Evolutionary conservation across 2,329 filamentous ascomycete species (phyloP).

Genomic region (Colletotrichum euphorbiae): DNA sequence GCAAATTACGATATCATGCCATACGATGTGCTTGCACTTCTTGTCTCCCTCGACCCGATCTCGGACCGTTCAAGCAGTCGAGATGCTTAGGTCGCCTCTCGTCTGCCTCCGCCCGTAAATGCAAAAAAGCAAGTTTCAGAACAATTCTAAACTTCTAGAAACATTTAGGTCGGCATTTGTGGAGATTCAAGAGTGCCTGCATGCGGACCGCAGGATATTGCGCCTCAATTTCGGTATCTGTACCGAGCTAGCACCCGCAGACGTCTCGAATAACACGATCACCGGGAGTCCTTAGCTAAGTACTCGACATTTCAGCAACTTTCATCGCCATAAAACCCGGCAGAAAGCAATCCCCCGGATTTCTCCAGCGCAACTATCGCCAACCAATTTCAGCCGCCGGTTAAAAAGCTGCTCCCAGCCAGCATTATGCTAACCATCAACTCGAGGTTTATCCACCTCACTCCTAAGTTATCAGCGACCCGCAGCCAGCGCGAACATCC

Average conservation of each 20-base stretch:
- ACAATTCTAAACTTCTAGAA: too few species aligned
- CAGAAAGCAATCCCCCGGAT: background rate
- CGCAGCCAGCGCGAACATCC: conserved; percentile 23
- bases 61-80: too few species aligned
- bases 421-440: background rate
- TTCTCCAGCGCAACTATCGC: background rate
- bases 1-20: background rate
- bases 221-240: too few species aligned
- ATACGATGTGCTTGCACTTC: background rate
- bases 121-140: too few species aligned
- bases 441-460: background rate
- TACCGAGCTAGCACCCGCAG: too few species aligned
- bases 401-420: background rate
- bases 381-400: conserved; percentile 4
- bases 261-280: too few species aligned
- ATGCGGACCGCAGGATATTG: too few species aligned
- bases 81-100: too few species aligned
- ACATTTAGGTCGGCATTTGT: too few species aligned
- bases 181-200: too few species aligned
- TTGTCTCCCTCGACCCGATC: background rate
- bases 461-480: conserved; percentile 10
- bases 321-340: background rate
- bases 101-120: too few species aligned
- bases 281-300: too few species aligned
- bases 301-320: background rate